Percentiles rank a stretch among this genome's conserved stretches.
Evolutionary conservation across 2,329 filamentous ascomycete species (phyloP).

Genomic region (Lachnellula arida): DNA sequence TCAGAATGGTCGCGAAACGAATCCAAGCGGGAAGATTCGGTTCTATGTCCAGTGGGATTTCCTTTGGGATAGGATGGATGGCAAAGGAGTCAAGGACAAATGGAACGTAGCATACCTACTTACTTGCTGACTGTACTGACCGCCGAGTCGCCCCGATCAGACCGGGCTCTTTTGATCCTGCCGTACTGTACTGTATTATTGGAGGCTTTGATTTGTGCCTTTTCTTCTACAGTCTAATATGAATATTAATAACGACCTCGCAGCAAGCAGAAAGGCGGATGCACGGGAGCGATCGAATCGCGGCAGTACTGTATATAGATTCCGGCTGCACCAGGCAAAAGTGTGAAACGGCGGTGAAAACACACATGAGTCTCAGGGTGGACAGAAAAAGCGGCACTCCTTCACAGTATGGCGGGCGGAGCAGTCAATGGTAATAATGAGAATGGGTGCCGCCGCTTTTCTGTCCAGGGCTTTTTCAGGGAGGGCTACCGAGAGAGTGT

Average conservation of each 20-base stretch:
- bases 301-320: background rate
- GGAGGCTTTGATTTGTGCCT: background rate
- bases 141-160: background rate
- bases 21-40: background rate
- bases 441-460: too few species aligned
- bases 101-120: background rate
- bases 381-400: too few species aligned
- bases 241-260: background rate
- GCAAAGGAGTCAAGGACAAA: background rate
- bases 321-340: background rate
- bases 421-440: too few species aligned
- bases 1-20: background rate
- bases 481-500: background rate
- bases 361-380: background rate
- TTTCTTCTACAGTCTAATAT: background rate
- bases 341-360: constrained; percentile 1
- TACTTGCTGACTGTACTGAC: background rate
- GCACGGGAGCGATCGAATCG: background rate
- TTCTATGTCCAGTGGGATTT: background rate
- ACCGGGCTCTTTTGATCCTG: background rate
- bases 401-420: too few species aligned
- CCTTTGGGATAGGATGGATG: background rate
- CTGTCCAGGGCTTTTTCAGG: too few species aligned
- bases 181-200: background rate
- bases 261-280: background rate